Base-by-base conservation (phyloP, 169 alveolate genomes). In the Eimeria sp. region DNA sequence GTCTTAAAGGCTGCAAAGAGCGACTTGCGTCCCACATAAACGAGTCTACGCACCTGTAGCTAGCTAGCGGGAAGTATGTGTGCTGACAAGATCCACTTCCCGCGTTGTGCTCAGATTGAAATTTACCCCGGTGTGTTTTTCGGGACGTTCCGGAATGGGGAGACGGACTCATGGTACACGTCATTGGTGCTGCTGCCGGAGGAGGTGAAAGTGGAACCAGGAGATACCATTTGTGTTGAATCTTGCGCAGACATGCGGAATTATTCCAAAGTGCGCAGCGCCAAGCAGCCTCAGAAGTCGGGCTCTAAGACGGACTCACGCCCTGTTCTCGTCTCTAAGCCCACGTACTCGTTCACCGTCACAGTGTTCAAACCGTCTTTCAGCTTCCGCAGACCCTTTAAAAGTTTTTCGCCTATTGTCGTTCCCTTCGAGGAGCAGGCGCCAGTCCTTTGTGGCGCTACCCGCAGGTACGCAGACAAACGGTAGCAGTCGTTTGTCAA, bases 401-500 rank as follows among this genome's bases (percentile, higher is more conserved):
- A 65, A 34, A 51, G 75, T 40, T 89, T 89, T 49, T 40, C 67
- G 73, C 95, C 86, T 47, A 89, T 89, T 75, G 75, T 73, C 0
- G 75, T 89, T 65, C 65, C 95, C 54, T 89, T 89, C 54, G 95
- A 72, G 54, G 95, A 89, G 40, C 95, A 89, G 88, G 95, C 95
- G 75, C 95, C 95, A 5, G 89, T 72, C 34, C 76, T 89, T 18
- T 65, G 75, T 49, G 88, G 88, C 27, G 92, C 92, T 10, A 84
- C 92, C 7, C 92, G 92, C 78, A 84, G 67, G 76, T 84, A 84
- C 57, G 92, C 92, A 34, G 92, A 84, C 54, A 84, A 58, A 84
- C 73, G 92, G 30, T 84, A 80, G 67, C 89, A 43, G 89, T 11
- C 34, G 75, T n/a, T 65, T 65, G 75, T 65, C 40, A 34, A 47